phyloP scores from a whole-genome alignment of 2,329 filamentous ascomycete species.

The Fusarium nelsonii region DNA sequence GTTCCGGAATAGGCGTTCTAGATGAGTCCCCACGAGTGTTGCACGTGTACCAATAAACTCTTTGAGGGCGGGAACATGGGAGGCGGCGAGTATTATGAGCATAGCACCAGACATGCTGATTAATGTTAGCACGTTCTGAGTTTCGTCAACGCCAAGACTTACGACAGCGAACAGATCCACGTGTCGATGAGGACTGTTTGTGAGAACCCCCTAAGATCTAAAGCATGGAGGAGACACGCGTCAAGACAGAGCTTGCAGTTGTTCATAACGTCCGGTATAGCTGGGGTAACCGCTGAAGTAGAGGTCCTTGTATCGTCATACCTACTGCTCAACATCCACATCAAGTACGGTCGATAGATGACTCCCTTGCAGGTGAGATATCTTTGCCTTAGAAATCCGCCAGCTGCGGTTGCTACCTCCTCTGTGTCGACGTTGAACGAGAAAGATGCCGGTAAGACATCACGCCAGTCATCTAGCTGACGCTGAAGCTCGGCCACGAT shows the following conservation, averaged over 20 bases:
- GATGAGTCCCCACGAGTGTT: slow-evolving; percentile 56
- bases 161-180: slow-evolving; percentile 68
- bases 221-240: slow-evolving; percentile 62
- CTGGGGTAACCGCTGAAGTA: slow-evolving; percentile 43
- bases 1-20: slow-evolving; percentile 55
- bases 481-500: slow-evolving; percentile 63
- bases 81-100: slow-evolving; percentile 62
- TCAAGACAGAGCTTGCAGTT: slow-evolving; percentile 61
- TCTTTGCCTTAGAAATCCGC: slow-evolving; percentile 62
- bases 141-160: slow-evolving; percentile 31
- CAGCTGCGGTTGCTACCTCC: slow-evolving; percentile 55
- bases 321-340: slow-evolving; percentile 61
- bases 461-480: slow-evolving; percentile 63
- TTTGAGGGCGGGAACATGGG: slow-evolving; percentile 54
- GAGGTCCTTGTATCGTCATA: slow-evolving; percentile 39
- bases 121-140: rapidly evolving
- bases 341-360: slow-evolving; percentile 65
- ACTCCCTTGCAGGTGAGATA: slow-evolving; percentile 66
- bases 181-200: slow-evolving; percentile 66
- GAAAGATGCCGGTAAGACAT: slow-evolving; percentile 59
- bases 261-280: slow-evolving; percentile 53
- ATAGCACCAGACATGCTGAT: slow-evolving; percentile 62
- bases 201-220: slow-evolving; percentile 61
- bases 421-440: slow-evolving; percentile 54
- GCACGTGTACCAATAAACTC: slow-evolving; percentile 56